Percentiles rank a stretch among this genome's conserved stretches.
These are phyloP conservation scores for Polytolypa hystricis DNA, from an alignment of 2,329 filamentous ascomycete genomes.

Conservation along the genomic window DNA sequence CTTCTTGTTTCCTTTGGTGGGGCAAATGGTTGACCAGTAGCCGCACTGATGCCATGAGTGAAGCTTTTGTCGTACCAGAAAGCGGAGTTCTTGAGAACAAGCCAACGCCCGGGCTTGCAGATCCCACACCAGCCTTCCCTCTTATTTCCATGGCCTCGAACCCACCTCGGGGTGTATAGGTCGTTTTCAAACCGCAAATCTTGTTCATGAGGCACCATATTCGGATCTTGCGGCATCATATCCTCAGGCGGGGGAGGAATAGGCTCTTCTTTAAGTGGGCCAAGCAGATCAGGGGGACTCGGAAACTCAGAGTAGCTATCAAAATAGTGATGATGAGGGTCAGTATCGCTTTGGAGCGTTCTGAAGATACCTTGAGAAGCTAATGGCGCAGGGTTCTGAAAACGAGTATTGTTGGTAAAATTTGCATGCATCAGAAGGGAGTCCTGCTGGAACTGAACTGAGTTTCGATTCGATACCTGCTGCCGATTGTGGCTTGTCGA, in stretches of 20 bases:
- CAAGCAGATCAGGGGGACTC: slow-evolving; percentile 66
- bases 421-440: slow-evolving; percentile 36
- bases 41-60: slow-evolving; percentile 74
- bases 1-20: slow-evolving; percentile 63
- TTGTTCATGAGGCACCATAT: slow-evolving; percentile 67
- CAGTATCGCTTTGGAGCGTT: slow-evolving; percentile 64
- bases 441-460: slow-evolving; percentile 7
- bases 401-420: slow-evolving; percentile 36
- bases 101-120: slow-evolving; percentile 75
- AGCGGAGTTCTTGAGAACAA: slow-evolving; percentile 79
- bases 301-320: slow-evolving; percentile 61
- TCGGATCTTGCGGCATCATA: slow-evolving; percentile 67
- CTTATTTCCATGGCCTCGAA: slow-evolving; percentile 76
- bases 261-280: slow-evolving; percentile 62
- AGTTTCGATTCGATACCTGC: neutral
- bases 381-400: slow-evolving; percentile 46
- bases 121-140: slow-evolving; percentile 84
- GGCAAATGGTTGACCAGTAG: slow-evolving; percentile 67
- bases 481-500: neutral
- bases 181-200: slow-evolving; percentile 69
- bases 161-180: slow-evolving; percentile 73
- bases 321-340: slow-evolving; percentile 45
- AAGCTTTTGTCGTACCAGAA: slow-evolving; percentile 94
- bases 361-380: slow-evolving; percentile 64
- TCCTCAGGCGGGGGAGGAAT: slow-evolving; percentile 65